Conservation (phyloP, 2,329 filamentous ascomycete genomes). For the Fusarium abutilonis region DNA sequence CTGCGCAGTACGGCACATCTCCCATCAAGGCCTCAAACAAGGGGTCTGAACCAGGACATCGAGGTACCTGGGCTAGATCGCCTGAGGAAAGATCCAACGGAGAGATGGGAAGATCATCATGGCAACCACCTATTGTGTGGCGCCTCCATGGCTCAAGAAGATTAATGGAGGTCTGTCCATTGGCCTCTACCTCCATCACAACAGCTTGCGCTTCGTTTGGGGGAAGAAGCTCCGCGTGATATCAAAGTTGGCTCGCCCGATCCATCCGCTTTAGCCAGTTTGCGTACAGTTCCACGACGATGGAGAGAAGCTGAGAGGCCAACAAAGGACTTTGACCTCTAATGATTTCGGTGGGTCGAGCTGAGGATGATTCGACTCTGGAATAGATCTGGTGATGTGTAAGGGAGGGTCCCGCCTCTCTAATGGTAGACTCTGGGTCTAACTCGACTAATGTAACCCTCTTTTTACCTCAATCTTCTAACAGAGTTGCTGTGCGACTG, state of each 20-base stretch:
- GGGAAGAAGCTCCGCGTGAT: conserved; percentile 35
- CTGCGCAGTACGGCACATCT: conserved; percentile 11
- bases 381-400: conserved; percentile 26
- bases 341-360: not conserved
- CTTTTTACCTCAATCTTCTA: not conserved
- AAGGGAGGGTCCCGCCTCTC: conserved; percentile 5
- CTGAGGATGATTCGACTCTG: conserved; percentile 13
- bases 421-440: not conserved
- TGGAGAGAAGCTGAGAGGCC: not conserved
- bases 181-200: conserved; percentile 43
- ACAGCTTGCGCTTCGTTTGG: conserved; percentile 39
- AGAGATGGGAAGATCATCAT: conserved; percentile 36
- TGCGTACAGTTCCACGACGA: conserved; percentile 9
- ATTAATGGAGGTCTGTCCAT: conserved; percentile 39
- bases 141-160: conserved; percentile 41
- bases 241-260: conserved; percentile 34
- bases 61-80: conserved; percentile 37
- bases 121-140: conserved; percentile 34
- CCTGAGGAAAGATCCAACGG: conserved; percentile 31
- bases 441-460: conserved; percentile 10
- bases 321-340: not conserved
- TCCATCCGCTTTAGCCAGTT: conserved; percentile 38
- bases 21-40: conserved; percentile 38
- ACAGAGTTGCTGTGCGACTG: not conserved
- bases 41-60: conserved; percentile 36